These are phyloP conservation scores for Aspergillus sp. DNA, from an alignment of 2,329 filamentous ascomycete species.

Conservation along the genomic window DNA sequence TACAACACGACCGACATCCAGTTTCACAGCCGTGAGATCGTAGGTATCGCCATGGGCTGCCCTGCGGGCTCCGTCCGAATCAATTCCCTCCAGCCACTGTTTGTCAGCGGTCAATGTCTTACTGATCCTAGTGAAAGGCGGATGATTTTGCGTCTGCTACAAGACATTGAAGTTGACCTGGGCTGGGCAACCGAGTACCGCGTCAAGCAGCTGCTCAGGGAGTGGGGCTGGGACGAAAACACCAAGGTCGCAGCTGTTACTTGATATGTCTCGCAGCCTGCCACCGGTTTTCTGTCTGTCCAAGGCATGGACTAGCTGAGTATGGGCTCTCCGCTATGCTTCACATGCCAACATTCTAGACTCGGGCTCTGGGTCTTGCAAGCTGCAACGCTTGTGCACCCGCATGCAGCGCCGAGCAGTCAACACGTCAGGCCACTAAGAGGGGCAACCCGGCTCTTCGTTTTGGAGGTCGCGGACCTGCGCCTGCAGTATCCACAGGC, in stretches of 20 bases:
- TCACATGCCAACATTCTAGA: background rate
- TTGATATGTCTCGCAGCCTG: background rate
- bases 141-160: conserved; percentile 56
- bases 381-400: background rate
- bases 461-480: background rate
- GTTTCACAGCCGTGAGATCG: conserved; percentile 61
- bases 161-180: conserved; percentile 61
- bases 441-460: background rate
- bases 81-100: conserved; percentile 61
- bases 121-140: conserved; percentile 54
- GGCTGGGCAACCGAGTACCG: conserved; percentile 66
- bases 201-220: conserved; percentile 51
- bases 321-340: background rate
- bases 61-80: conserved; percentile 60
- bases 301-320: background rate
- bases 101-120: conserved; percentile 62
- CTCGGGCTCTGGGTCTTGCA: background rate
- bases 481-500: background rate
- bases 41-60: conserved; percentile 58
- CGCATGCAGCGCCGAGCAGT: background rate
- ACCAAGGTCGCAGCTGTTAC: conserved; percentile 1
- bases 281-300: background rate
- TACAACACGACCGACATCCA: conserved; percentile 59
- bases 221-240: conserved; percentile 39
- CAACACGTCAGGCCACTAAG: background rate